phyloP scores from a whole-genome alignment of 2,329 filamentous ascomycete genomes.

The Microcyclosporella mali region DNA sequence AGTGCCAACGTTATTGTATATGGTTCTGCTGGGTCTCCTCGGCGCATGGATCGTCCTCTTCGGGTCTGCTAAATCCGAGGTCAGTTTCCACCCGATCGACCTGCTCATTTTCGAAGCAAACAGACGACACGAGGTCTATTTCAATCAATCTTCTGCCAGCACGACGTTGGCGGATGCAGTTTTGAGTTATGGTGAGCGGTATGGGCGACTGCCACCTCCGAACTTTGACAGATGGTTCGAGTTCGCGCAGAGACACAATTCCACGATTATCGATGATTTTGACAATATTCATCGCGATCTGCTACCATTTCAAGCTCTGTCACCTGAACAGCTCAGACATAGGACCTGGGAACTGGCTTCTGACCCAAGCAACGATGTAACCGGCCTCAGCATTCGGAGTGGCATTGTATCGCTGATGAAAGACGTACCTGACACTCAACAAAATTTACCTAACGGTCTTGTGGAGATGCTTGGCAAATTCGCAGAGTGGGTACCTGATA shows the following conservation, averaged over 20 bases:
- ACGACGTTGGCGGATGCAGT: slow-evolving; percentile 46
- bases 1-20: slow-evolving; percentile 30
- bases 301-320: slow-evolving; percentile 49
- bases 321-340: slow-evolving; percentile 46
- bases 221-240: slow-evolving; percentile 56
- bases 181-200: slow-evolving; percentile 46
- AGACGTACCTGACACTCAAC: slow-evolving; percentile 50
- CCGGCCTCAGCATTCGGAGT: slow-evolving; percentile 51
- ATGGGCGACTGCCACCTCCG: slow-evolving; percentile 51
- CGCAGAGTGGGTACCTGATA: slow-evolving; percentile 51
- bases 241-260: slow-evolving; percentile 48
- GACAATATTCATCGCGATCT: slow-evolving; percentile 55
- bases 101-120: slow-evolving; percentile 48
- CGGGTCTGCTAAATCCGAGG: slow-evolving; percentile 35
- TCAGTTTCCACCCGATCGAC: slow-evolving; percentile 50
- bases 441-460: slow-evolving; percentile 54
- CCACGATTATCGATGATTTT: slow-evolving; percentile 54
- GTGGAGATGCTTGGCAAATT: slow-evolving; percentile 51
- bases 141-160: slow-evolving; percentile 43
- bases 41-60: slow-evolving; percentile 38
- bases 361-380: slow-evolving; percentile 50
- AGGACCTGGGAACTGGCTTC: slow-evolving; percentile 49
- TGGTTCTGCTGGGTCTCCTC: slow-evolving; percentile 38
- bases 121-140: slow-evolving; percentile 44
- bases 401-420: slow-evolving; percentile 47